Base-by-base conservation (phyloP, 257 asterid species). In the Thymus mandschuricus region DNA sequence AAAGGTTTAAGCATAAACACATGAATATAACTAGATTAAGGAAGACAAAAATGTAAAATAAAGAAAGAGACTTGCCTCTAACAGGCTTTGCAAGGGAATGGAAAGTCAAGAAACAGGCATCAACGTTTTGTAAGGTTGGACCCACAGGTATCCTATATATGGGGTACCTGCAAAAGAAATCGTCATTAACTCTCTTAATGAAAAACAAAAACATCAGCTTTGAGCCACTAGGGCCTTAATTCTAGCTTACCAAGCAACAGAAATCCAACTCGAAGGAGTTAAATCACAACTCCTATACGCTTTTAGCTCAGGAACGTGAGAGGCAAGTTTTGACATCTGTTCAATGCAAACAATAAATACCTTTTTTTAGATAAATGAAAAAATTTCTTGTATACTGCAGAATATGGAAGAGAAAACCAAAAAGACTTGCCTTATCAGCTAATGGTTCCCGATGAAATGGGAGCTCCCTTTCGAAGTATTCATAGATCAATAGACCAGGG, bases 141-240 rank as follows among this genome's bases (percentile, higher is more conserved):
- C 97, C 98, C 2, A 84, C 86, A 21, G 97, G 98, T 84, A 94
- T 91, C 83, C 98, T 74, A 71, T 91, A 94, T 29, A 91, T 94
- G 44, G 97, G 97, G 87, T 94, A 93, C 98, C 97, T 93, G 78
- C 76, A 79, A 12, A 58, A 44, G 15, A 51, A 75, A 38, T 55
- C 46, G 43, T 55, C 46, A 79, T 8, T 62, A 70, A n/a, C 57
- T 27, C 31, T 35, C 66, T 72, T 9, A 28, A 45, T 79, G 59
- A 71, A 66, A 31, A 66, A 12, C 11, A 66, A 49, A 58, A 46
- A 44, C 45, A 60, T 59, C 54, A 54, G 11, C 9, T 28, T 55
- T 10, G 60, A 15, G 13, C 44, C 55, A 49, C 43, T 27, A 5
- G 40, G 2, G 29, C 62, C 54, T 48, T 30, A 69, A 43, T 41